These are phyloP conservation scores for Magnaporthiopsis incrustans DNA, from an alignment of 2,329 filamentous ascomycete species.

Conservation along the genomic window DNA sequence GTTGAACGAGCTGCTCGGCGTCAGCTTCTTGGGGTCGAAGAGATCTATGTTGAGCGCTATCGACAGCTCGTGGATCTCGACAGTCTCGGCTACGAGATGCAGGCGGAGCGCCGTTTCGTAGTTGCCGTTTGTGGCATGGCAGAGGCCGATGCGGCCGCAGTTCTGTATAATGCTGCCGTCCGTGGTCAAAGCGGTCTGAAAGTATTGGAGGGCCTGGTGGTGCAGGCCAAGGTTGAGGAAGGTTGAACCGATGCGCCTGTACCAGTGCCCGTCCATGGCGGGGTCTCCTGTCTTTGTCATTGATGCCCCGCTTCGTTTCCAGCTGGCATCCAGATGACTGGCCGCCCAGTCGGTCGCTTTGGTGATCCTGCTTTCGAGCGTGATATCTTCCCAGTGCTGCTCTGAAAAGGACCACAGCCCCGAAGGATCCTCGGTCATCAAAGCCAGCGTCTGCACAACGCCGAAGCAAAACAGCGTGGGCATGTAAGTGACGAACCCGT, in stretches of 20 bases:
- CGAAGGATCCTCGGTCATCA: slow-evolving; percentile 2
- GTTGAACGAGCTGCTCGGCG: slow-evolving; percentile 1
- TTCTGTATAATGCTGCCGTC: slow-evolving; percentile 44
- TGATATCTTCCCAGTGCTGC: not conserved
- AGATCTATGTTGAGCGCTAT: slow-evolving; percentile 2
- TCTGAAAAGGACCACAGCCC: slow-evolving; percentile 4
- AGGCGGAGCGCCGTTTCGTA: not conserved
- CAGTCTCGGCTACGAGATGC: slow-evolving; percentile 4
- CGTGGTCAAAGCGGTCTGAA: slow-evolving; percentile 29
- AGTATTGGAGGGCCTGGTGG: slow-evolving; percentile 2
- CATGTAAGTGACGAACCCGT: slow-evolving; percentile 7
- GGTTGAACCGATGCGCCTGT: slow-evolving; percentile 6
- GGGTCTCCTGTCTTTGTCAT: not conserved
- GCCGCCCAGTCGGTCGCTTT: slow-evolving; percentile 1
- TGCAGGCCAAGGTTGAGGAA: slow-evolving; percentile 7
- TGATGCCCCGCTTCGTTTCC: not conserved
- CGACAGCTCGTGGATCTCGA: slow-evolving; percentile 4
- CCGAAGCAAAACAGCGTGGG: slow-evolving; percentile 8
- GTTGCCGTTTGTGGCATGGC: slow-evolving; percentile 17
- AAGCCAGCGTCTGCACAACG: slow-evolving; percentile 6
- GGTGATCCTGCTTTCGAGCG: not conserved
- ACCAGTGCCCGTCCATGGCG: slow-evolving; percentile 3
- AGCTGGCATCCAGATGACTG: not conserved
- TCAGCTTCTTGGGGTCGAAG: slow-evolving; percentile 2
- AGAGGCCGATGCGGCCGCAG: slow-evolving; percentile 44